Percentiles rank a stretch among this genome's conserved stretches.
These are phyloP conservation scores for Citrullus amarus DNA, from an alignment of 306 rosid species.

Conservation along the genomic window DNA sequence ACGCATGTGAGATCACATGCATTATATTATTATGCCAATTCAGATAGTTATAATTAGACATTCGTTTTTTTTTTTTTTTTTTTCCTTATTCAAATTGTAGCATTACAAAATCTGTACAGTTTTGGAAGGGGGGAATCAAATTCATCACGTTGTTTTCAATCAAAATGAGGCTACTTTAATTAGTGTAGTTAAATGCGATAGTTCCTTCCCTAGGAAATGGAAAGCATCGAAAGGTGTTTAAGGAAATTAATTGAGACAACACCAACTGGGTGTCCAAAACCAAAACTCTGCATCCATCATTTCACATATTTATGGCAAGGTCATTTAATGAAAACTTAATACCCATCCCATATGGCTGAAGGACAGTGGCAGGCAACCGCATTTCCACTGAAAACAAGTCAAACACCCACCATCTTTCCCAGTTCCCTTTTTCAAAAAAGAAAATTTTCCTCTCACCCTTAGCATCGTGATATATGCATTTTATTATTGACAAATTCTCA, in stretches of 20 bases:
- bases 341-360: not conserved
- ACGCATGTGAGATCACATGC: constrained; percentile 4
- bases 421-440: not conserved
- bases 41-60: not conserved
- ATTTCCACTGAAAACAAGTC: not conserved
- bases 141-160: not conserved
- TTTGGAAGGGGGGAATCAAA: not conserved
- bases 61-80: not conserved
- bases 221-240: not conserved
- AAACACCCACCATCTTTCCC: not conserved
- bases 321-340: not conserved
- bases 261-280: not conserved
- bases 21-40: not conserved
- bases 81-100: not conserved
- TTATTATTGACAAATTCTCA: not conserved
- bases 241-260: not conserved
- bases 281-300: not conserved
- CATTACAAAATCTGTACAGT: not conserved
- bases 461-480: not conserved
- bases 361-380: not conserved
- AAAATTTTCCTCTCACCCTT: too few relatives aligned
- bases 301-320: not conserved
- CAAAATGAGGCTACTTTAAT: not conserved
- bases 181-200: not conserved
- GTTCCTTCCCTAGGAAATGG: not conserved